Base-by-base conservation (phyloP, 202 grass and related monocot genomes). In the Setaria viridis region DNA sequence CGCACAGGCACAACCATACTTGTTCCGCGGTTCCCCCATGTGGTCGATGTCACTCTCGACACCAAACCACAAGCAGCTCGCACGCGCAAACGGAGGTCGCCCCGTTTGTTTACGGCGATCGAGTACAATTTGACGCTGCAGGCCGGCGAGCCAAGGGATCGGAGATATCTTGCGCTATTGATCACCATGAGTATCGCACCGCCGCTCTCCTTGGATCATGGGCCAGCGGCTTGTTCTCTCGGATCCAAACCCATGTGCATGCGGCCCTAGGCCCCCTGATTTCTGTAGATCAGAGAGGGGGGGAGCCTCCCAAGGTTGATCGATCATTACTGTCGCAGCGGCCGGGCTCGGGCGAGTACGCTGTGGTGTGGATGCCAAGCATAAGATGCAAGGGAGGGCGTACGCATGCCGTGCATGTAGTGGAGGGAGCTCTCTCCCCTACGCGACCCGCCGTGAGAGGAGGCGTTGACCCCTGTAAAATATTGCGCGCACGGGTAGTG, bases 151-250 rank as follows among this genome's bases (percentile, higher is more conserved):
- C 54, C 54, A 19, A n/a, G 54, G 4, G 54, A 20, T 41, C 39
- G 39, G 55, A 65, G 72, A 70, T 11, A 79, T 70, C 85, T 54
- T 75, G 81, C 60, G 17, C 80, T 25, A 21, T 35, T 62, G 59
- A 67, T 64, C 56, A 76, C 79, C 45, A 63, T 53, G 15, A 64
- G 63, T 34, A 68, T 30, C 42, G 72, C 47, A 46, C 21, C 48
- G 12, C 55, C 4, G 56, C 30, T 21, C 57, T 84, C 42, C 89
- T 91, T 56, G 89, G 89, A 91, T 91, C 89, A 91, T 92, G 87
- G 66, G 80, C 84, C 87, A 47, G 34, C 76, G 13, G 33, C 59
- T 63, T 58, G 49, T 65, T 74, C 60, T 34, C 89, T 88, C 72
- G 82, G 90, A 88, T 88, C 72, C 30, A 77, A 37, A 70, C 50